A percentile compares a stretch with the other conserved stretches of the same genome.
phyloP scores from a whole-genome alignment of 306 rosid genomes.

The Potentilla sterilis region DNA sequence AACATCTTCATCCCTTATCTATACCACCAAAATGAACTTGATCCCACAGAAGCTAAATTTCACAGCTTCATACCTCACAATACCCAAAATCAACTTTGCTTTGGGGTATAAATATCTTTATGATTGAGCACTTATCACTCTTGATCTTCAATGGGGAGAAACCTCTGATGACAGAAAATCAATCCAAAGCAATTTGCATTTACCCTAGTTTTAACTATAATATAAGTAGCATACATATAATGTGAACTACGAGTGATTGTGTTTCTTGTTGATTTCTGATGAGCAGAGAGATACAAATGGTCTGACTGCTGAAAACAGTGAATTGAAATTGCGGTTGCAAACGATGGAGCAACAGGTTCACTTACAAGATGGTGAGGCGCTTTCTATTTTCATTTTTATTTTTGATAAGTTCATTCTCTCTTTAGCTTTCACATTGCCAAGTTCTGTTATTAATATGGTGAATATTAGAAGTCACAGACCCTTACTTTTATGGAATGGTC shows the following conservation, averaged over 20 bases:
- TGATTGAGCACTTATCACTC: neutral
- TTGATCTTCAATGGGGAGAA: neutral
- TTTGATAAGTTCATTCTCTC: neutral
- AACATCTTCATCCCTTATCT: neutral
- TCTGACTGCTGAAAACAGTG: slow-evolving; percentile 83
- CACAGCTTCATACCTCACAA: neutral
- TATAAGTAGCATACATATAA: neutral
- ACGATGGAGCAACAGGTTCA: slow-evolving; percentile 98
- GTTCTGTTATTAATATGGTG: neutral
- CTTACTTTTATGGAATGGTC: neutral
- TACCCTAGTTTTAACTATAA: neutral
- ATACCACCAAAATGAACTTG: neutral
- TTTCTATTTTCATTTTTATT: neutral
- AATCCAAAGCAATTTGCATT: neutral
- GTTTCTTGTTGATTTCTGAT: slow-evolving; percentile 22
- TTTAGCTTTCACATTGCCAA: neutral
- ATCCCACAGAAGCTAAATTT: neutral
- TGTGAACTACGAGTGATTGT: slow-evolving; percentile 3
- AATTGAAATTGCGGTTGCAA: slow-evolving; percentile 90
- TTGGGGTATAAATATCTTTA: neutral
- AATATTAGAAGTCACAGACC: neutral
- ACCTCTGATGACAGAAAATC: neutral
- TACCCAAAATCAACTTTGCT: neutral
- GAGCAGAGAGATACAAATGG: slow-evolving; percentile 87
- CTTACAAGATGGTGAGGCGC: slow-evolving; percentile 82